Percentiles rank a stretch among this genome's conserved stretches.
phyloP scores from a whole-genome alignment of 106 monocot genomes.

The Phalaenopsis equestris region DNA sequence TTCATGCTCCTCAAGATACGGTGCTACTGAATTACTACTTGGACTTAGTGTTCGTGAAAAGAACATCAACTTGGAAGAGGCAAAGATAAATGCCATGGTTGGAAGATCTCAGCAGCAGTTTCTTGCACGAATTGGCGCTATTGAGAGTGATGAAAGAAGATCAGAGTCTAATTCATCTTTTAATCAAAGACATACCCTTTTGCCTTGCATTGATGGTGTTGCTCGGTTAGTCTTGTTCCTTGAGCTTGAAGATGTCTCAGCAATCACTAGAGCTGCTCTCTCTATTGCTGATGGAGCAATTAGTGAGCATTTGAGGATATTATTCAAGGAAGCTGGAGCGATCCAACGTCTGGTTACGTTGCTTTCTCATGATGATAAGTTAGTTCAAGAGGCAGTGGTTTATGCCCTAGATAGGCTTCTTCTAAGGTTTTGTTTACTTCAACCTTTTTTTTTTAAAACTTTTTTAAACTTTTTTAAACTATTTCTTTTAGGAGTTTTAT shows the following conservation, averaged over 20 bases:
- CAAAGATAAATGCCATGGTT: constrained; percentile 72
- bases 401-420: constrained; percentile 68
- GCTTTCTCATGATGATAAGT: constrained; percentile 30
- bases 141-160: constrained; percentile 46
- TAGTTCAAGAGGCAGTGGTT: constrained; percentile 47
- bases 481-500: neutral
- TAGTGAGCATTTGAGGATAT: constrained; percentile 51
- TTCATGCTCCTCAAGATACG: constrained; percentile 62
- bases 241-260: constrained; percentile 67
- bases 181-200: constrained; percentile 44
- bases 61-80: constrained; percentile 38
- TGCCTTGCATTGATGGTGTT: constrained; percentile 74
- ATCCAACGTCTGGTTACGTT: constrained; percentile 50
- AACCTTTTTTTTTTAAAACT: neutral
- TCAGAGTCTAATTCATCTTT: constrained; percentile 12
- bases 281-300: constrained; percentile 69
- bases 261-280: constrained; percentile 58
- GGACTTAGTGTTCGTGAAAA: constrained; percentile 54
- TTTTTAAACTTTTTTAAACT: neutral
- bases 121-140: constrained; percentile 84
- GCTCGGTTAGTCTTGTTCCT: constrained; percentile 82
- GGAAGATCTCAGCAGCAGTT: constrained; percentile 89
- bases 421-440: constrained; percentile 42
- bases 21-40: constrained; percentile 79
- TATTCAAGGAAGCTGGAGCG: constrained; percentile 89